Evolutionary conservation across 1,139 yeast genomes (phyloP), one percentile per base, ranked within the genome.

Genomic region (Zygosaccharomyces sapae): DNA sequence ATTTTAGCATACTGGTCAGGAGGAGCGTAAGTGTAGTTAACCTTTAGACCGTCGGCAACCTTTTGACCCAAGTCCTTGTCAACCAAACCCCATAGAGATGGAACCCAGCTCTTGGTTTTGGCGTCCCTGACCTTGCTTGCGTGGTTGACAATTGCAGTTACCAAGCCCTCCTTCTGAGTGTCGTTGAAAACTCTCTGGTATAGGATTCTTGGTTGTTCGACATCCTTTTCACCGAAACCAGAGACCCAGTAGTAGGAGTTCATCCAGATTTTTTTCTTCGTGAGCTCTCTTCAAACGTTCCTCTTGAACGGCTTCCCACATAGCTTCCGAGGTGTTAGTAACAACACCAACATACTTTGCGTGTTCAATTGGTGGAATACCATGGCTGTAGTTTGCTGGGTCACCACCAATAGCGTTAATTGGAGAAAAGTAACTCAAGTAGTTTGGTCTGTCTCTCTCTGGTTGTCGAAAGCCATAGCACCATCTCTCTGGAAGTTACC

Each of bases 401-500:
- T 38, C 34, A 12, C 10, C 13, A 12, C 34, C 34, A 4, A 31
- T 13, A 13, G 34, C 34, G 10, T 31, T 31, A 3, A 31, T 13
- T 31, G 34, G 34, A 31, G 34, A 31, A 10, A 31, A 31, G 19
- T 31, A 31, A 36, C 65, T 51, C 41, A 72, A 59, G 48, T 66
- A 72, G 51, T 70, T 70, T 30, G 73, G 74, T 41, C 68, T 62
- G 52, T 50, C 50, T 10, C 50, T 10, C 62, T 62, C 36, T 63
- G 65, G 51, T 60, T 59, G 51, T 56, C 56, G 33, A 54, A 33
- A 25, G 61, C 51, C 33, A 51, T 65, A 30, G 59, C 55, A 22
- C 76, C 76, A 47, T 71, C 75, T 55, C 75, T 66, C 52, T 72
- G 74, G 56, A 69, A 69, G 54, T 70, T 71, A 12, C 72, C 71